A percentile compares a stretch with the other conserved stretches of the same genome.
Conservation (phyloP, 2,329 filamentous ascomycete genomes). For the Dactylellina leptospora region DNA sequence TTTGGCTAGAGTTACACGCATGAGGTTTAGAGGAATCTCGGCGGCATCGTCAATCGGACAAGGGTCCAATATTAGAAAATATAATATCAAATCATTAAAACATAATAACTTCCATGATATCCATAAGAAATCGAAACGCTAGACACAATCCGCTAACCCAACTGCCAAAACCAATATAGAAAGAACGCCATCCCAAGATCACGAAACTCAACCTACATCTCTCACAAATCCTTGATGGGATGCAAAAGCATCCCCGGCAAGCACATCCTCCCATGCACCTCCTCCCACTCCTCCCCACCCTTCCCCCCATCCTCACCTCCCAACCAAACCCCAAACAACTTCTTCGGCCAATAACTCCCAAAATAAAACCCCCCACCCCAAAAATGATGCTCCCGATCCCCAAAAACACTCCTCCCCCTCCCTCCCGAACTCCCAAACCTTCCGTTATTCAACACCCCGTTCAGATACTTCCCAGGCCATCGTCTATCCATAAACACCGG, state of each 20-base stretch:
- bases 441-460: constrained; percentile 81
- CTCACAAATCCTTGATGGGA: constrained; percentile 75
- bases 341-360: constrained; percentile 80
- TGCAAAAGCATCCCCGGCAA: constrained; percentile 88
- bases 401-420: constrained; percentile 75
- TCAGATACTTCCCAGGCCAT: constrained; percentile 82
- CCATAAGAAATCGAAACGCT: not conserved
- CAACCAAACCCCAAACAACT: constrained; percentile 85
- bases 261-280: constrained; percentile 78
- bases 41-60: too few species aligned
- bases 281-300: constrained; percentile 68
- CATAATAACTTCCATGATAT: not conserved
- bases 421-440: constrained; percentile 79
- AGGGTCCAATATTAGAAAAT: too few species aligned
- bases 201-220: too few species aligned
- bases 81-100: not conserved
- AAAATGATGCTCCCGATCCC: constrained; percentile 88
- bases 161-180: not conserved
- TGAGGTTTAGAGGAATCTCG: too few species aligned
- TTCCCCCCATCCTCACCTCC: constrained; percentile 66
- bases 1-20: too few species aligned
- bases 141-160: not conserved
- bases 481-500: constrained; percentile 85
- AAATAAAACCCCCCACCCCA: constrained; percentile 91
- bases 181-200: too few species aligned